Percentiles rank a stretch among this genome's conserved stretches.
These are phyloP conservation scores for Endoconidiophora laricicola DNA, from an alignment of 2,329 filamentous ascomycete species.

Conservation along the genomic window DNA sequence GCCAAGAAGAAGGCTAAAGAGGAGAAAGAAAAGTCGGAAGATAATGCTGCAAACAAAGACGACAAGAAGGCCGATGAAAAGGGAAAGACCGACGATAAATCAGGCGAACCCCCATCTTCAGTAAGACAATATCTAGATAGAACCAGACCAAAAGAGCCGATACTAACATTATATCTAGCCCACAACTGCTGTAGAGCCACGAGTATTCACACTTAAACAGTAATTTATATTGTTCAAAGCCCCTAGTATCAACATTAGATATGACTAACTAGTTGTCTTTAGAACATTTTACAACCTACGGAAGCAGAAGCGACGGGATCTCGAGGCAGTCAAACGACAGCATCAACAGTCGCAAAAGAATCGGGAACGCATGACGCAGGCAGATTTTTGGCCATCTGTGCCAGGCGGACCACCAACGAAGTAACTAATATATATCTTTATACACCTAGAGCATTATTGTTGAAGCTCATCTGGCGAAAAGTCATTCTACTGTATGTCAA, in stretches of 20 bases:
- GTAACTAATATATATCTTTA: not conserved
- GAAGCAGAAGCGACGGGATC: conserved; percentile 48
- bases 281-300: conserved; percentile 80
- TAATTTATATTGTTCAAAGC: conserved; percentile 21
- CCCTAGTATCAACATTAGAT: not conserved
- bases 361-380: conserved; percentile 61
- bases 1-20: conserved; percentile 52
- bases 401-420: conserved; percentile 34
- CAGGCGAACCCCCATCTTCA: not conserved
- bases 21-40: conserved; percentile 40
- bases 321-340: conserved; percentile 38
- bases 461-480: not conserved
- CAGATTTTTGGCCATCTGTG: conserved; percentile 69
- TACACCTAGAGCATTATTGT: not conserved
- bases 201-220: conserved; percentile 74
- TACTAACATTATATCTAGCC: not conserved
- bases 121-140: not conserved
- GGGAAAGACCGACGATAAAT: conserved; percentile 16
- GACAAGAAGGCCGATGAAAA: conserved; percentile 19
- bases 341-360: conserved; percentile 50
- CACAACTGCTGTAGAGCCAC: conserved; percentile 34
- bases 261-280: conserved; percentile 5
- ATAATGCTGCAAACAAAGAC: conserved; percentile 29
- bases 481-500: not conserved
- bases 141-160: conserved; percentile 10